Percentiles rank a stretch among this genome's conserved stretches.
phyloP scores from a whole-genome alignment of 1,284 basidiomycete species.

The Sutorius eximius region DNA sequence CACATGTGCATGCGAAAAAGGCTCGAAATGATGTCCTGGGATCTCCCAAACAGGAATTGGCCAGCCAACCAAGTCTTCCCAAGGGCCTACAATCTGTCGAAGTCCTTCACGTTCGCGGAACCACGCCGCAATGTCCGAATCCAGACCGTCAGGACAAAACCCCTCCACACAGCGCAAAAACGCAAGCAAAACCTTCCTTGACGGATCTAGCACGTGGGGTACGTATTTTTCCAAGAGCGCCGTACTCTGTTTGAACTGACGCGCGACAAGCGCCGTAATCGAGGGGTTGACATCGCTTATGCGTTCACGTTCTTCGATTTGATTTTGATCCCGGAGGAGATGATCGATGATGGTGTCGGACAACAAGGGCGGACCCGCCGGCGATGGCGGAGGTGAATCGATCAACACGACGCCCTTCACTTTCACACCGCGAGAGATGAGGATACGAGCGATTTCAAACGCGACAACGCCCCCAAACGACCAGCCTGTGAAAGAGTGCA shows the following conservation, averaged over 20 bases:
- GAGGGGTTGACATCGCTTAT: constrained; percentile 7
- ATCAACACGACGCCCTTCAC: constrained; percentile 64
- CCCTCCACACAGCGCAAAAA: constrained; percentile 47
- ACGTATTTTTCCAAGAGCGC: constrained; percentile 43
- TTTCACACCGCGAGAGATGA: constrained; percentile 41
- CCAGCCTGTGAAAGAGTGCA: constrained; percentile 50
- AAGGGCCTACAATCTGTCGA: constrained; percentile 39
- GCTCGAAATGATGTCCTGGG: constrained; percentile 65
- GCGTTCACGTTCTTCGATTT: not conserved
- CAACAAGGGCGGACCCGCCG: constrained; percentile 42
- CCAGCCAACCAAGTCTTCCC: constrained; percentile 46
- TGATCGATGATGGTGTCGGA: constrained; percentile 49
- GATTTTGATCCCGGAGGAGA: constrained; percentile 15
- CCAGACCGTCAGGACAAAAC: constrained; percentile 32
- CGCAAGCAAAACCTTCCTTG: constrained; percentile 37
- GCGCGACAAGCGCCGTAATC: constrained; percentile 19
- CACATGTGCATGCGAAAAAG: constrained; percentile 56
- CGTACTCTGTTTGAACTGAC: constrained; percentile 47
- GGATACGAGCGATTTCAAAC: constrained; percentile 59
- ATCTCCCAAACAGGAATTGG: constrained; percentile 51
- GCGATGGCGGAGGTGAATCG: constrained; percentile 59
- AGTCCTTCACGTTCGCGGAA: constrained; percentile 47
- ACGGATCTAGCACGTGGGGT: constrained; percentile 22
- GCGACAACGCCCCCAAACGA: constrained; percentile 75
- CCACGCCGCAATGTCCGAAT: constrained; percentile 45